A percentile compares a stretch with the other conserved stretches of the same genome.
phyloP scores from a whole-genome alignment of 2,329 filamentous ascomycete species.

The Ceratocystis alfenasii region DNA sequence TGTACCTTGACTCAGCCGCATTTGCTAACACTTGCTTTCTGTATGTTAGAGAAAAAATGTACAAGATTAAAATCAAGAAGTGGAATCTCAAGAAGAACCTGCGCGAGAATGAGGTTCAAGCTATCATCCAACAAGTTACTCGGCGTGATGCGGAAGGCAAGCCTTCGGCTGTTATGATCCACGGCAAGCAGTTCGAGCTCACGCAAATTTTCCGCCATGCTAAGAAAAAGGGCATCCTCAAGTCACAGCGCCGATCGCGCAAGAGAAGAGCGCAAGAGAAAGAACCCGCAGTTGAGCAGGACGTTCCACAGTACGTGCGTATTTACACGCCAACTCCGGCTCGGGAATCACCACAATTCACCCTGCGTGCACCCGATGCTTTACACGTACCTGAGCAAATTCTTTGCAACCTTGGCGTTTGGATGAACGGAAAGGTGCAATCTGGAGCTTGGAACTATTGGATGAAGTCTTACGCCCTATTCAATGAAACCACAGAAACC shows the following conservation, averaged over 20 bases:
- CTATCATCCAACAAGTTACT: conserved; percentile 19
- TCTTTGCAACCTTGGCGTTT: conserved; percentile 17
- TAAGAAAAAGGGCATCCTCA: conserved; percentile 22
- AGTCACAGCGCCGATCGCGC: conserved; percentile 19
- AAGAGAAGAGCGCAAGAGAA: conserved; percentile 17
- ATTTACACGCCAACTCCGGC: conserved; percentile 18
- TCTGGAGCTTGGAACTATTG: conserved; percentile 20
- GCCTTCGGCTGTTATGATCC: conserved; percentile 18
- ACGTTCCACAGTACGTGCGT: conserved; percentile 20
- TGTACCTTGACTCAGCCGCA: background rate
- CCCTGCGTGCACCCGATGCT: conserved; percentile 16
- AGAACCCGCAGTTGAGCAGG: conserved; percentile 12
- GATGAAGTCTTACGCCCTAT: conserved; percentile 13
- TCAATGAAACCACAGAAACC: conserved; percentile 15
- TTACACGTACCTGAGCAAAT: conserved; percentile 20
- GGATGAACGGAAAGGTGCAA: conserved; percentile 18
- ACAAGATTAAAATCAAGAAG: conserved; percentile 23
- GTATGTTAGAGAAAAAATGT: conserved; percentile 21
- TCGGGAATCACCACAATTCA: conserved; percentile 14
- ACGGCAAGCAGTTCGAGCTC: conserved; percentile 21
- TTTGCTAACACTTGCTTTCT: background rate
- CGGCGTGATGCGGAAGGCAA: conserved; percentile 20
- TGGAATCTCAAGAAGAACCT: conserved; percentile 22
- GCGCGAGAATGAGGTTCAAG: conserved; percentile 21
- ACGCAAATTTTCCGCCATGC: conserved; percentile 21